Evolutionary conservation across 257 asterid genomes (phyloP).

Genomic region (Salvia rosmarinus): DNA sequence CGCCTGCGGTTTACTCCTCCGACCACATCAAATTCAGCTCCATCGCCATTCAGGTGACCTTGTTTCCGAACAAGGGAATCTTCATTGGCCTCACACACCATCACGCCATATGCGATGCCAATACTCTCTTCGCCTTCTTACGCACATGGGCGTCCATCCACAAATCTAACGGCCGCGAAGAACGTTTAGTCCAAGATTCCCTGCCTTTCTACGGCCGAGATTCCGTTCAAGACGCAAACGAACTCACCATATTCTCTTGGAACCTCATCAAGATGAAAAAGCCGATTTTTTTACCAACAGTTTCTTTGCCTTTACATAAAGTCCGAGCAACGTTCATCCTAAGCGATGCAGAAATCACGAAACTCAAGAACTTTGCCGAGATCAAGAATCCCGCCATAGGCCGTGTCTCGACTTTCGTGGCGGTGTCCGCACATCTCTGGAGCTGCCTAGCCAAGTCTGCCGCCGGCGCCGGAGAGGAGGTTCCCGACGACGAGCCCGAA

Average conservation of each 20-base stretch:
- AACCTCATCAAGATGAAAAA: neutral
- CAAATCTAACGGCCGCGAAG: conserved; percentile 3
- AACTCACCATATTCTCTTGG: neutral
- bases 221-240: neutral
- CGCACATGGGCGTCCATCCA: conserved; percentile 23
- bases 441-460: conserved; percentile 30
- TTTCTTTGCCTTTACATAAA: neutral
- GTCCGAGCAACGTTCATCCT: conserved; percentile 14
- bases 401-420: neutral
- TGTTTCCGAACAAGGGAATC: conserved; percentile 22
- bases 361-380: neutral
- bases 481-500: conserved; percentile 19
- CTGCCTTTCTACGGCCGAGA: conserved; percentile 24
- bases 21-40: neutral
- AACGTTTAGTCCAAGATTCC: neutral
- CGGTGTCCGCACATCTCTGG: conserved; percentile 26
- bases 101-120: conserved; percentile 13
- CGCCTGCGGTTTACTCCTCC: neutral
- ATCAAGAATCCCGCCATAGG: too few relatives aligned
- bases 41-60: conserved; percentile 2
- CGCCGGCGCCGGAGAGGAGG: conserved; percentile 26
- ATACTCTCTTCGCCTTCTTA: neutral
- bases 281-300: neutral
- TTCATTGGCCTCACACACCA: neutral
- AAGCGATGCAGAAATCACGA: neutral